A percentile compares a stretch with the other conserved stretches of the same genome.
These are phyloP conservation scores for Phytophthora uliginosa DNA, from an alignment of 352 stramenopile genomes.

Conservation along the genomic window DNA sequence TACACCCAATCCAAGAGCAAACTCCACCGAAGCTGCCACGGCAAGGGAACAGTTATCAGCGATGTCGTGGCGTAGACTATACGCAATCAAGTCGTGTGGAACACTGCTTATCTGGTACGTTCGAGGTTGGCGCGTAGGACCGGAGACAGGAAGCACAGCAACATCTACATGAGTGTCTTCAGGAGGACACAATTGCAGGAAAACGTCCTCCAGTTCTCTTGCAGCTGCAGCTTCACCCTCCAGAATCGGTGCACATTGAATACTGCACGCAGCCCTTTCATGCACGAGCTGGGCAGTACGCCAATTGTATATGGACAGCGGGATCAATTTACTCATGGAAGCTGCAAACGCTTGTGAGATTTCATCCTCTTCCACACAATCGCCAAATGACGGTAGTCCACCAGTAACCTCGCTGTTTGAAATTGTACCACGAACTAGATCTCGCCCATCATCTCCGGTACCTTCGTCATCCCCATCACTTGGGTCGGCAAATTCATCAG, in stretches of 20 bases:
- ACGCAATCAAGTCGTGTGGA: conserved; percentile 62
- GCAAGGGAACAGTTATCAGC: conserved; percentile 46
- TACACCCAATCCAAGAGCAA: conserved; percentile 57
- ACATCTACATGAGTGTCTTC: conserved; percentile 20
- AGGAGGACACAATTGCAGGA: conserved; percentile 59
- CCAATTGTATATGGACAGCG: conserved; percentile 82
- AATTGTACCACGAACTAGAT: conserved; percentile 25
- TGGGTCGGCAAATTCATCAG: conserved; percentile 30
- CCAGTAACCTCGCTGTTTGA: conserved; percentile 37
- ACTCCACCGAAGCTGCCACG: conserved; percentile 78
- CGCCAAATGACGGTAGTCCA: conserved; percentile 55
- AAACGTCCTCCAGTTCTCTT: conserved; percentile 67
- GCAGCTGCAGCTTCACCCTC: conserved; percentile 51
- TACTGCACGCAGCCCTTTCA: conserved; percentile 62
- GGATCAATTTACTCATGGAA: conserved; percentile 65
- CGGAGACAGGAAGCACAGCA: conserved; percentile 12
- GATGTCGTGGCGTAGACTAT: conserved; percentile 48
- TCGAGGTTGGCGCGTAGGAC: conserved; percentile 27
- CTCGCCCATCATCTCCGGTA: conserved; percentile 14
- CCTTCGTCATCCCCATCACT: conserved; percentile 38
- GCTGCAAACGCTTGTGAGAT: conserved; percentile 61
- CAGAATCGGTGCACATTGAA: conserved; percentile 63
- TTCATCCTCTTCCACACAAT: conserved; percentile 80
- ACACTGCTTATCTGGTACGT: conserved; percentile 46
- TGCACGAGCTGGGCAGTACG: conserved; percentile 64